A percentile compares a stretch with the other conserved stretches of the same genome.
phyloP scores from a whole-genome alignment of 148 eudicot genomes.

The Camellia japonica region DNA sequence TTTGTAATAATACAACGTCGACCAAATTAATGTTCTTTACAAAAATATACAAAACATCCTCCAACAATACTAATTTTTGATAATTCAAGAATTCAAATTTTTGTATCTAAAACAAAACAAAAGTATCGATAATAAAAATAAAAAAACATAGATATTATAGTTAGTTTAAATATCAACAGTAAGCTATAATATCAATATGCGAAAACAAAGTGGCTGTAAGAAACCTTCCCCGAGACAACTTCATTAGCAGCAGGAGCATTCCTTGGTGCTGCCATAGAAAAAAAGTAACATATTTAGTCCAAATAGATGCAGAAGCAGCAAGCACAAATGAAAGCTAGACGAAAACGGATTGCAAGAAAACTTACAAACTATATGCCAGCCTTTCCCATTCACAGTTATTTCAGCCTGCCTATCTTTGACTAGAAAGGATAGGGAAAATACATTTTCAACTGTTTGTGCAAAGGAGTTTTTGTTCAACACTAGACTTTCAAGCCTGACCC shows the following conservation, averaged over 20 bases:
- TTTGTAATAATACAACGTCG: too few species aligned
- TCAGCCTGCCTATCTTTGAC: slow-evolving; percentile 88
- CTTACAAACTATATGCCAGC: slow-evolving; percentile 86
- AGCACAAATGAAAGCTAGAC: too few species aligned
- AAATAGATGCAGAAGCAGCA: not conserved
- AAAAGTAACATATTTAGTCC: not conserved
- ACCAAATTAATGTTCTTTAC: too few species aligned
- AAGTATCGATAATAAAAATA: too few species aligned
- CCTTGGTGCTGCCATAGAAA: slow-evolving; percentile 55
- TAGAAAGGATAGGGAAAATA: slow-evolving; percentile 86
- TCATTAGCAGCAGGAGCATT: slow-evolving; percentile 74
- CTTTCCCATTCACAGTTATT: slow-evolving; percentile 53
- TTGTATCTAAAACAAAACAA: too few species aligned
- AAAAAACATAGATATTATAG: too few species aligned
- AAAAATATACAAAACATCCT: too few species aligned
- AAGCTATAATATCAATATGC: too few species aligned
- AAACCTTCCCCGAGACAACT: slow-evolving; percentile 35
- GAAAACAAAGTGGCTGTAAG: slow-evolving; percentile 74
- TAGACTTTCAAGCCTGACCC: slow-evolving; percentile 15
- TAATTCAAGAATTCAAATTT: too few species aligned
- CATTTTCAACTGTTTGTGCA: slow-evolving; percentile 86
- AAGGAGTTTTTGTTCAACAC: slow-evolving; percentile 68
- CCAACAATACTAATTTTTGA: too few species aligned
- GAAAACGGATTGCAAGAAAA: not conserved
- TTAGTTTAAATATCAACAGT: too few species aligned